Evolutionary conservation across 1,284 basidiomycete species (phyloP), one percentile per base, ranked within the genome.

Genomic region (Rugosomyces carneus): DNA sequence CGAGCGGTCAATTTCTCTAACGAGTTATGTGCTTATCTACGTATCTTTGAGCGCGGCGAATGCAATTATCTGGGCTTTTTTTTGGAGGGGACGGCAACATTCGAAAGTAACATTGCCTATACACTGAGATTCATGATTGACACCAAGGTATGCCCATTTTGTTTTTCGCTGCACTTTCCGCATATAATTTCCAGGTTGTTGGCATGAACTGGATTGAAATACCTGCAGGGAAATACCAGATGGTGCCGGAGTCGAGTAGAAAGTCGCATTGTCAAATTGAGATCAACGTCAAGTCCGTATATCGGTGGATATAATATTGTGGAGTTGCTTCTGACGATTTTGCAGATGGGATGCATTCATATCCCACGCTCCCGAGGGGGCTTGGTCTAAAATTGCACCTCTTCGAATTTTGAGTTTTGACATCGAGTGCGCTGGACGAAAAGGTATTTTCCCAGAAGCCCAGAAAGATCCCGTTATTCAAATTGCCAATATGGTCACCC

Each of bases 171-270:
- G 15, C 1, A 34, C 29, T 38, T 43, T 36, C 41, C 7, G 21
- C 21, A 4, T 23, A 23, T 32, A 16, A 20, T n/a, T 0, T 29
- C 32, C 24, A 94, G 89, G 80, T 97, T 18, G 84, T 93, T 36
- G 93, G 93, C 2, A 97, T 97, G 93, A 97, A 95, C 61, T 97
- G 93, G 93, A 84, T 97, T 34, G 92, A 96, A 64, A 70, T 93
- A 15, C 86, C 87, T 1, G 81, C 84, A 1, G 88, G 89, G 1
- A 81, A 80, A 55, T 97, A 96, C 59, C 70, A 72, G 13, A 56
- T 94, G 7, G 51, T 84, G 13, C 56, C 73, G 0, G 70, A 66
- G 6, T 69, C 72, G 24, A 72, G 75, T 24, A 88, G 82, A 60
- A 74, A 75, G 36, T 94, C 93, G 0, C 75, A 75, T 34, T 96